Evolutionary conservation across 1,284 basidiomycete genomes (phyloP), one percentile per base, ranked within the genome.

Genomic region (Inonotus hispidus): DNA sequence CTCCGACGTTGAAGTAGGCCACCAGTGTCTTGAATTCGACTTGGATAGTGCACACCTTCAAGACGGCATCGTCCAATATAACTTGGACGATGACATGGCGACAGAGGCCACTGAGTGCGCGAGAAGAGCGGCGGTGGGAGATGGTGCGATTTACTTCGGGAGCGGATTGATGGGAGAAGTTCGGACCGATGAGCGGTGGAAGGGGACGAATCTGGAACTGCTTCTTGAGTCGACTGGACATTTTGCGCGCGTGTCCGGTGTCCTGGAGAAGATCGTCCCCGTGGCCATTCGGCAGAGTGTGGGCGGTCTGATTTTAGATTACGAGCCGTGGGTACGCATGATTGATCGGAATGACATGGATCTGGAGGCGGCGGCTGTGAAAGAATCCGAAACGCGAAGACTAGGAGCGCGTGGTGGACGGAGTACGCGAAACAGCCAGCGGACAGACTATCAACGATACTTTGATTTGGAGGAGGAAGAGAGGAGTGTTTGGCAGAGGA

Each of bases 251-350:
- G 59, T 60, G 55, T 61, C 59, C 59, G 55, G 50, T 23, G 79
- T 82, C 64, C 72, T 81, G 56, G 76, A 75, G 59, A 69, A 73
- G 19, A 64, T 74, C 37, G 72, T 80, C 50, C 71, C 73, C 69
- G 63, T 68, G 10, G 65, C 71, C 10, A 63, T 72, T 54, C 71
- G 79, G 61, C 70, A 80, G 59, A 76, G 77, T 46, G 74, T 77
- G 39, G 68, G 71, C 27, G 74, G 77, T 64, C 72, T 85, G 54
- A 76, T 82, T 66, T 71, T 87, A 67, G 90, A 95, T 55, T 90
- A 92, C 70, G 75, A 84, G 64, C 88, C 93, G 27, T 82, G 80
- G 71, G 74, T 94, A 46, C 79, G 86, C 60, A 67, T 75, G 59
- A 90, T 96, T 71, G 91, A 93, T 66, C 70, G 63, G 61, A 68